These are phyloP conservation scores for Ogataea ramenticola DNA, from an alignment of 805 yeast genomes.

Conservation along the genomic window DNA sequence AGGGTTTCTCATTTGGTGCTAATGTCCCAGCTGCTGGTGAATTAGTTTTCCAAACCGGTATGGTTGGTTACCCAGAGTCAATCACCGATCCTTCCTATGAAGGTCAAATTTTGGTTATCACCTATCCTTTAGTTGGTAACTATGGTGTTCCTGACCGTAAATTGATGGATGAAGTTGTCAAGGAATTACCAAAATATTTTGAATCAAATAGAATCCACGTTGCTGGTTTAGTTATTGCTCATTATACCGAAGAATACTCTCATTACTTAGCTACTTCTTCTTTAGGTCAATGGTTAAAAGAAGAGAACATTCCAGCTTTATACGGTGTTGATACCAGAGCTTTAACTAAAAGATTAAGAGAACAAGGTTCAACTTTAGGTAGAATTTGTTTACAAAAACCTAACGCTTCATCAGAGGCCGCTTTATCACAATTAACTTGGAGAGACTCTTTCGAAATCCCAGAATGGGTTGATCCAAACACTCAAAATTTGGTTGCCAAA, in stretches of 20 bases:
- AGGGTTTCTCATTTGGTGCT: slow-evolving; percentile 98
- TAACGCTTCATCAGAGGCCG: slow-evolving; percentile 23
- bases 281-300: slow-evolving; percentile 87
- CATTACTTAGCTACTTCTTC: slow-evolving; percentile 92
- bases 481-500: slow-evolving; percentile 81
- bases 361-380: slow-evolving; percentile 88
- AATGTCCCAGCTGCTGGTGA: slow-evolving; percentile 87
- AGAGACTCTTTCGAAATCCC: slow-evolving; percentile 57
- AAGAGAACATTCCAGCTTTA: slow-evolving; percentile 88
- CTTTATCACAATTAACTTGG: slow-evolving; percentile 43
- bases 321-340: slow-evolving; percentile 98
- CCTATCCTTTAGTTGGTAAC: slow-evolving; percentile 96
- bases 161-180: slow-evolving; percentile 64
- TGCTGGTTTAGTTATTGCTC: slow-evolving; percentile 95
- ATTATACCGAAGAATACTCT: slow-evolving; percentile 92
- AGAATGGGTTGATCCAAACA: slow-evolving; percentile 91
- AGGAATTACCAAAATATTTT: slow-evolving; percentile 80
- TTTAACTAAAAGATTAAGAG: slow-evolving; percentile 87
- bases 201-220: slow-evolving; percentile 90
- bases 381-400: slow-evolving; percentile 62
- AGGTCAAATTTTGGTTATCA: slow-evolving; percentile 94
- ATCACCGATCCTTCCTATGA: slow-evolving; percentile 98
- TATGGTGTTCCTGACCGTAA: slow-evolving; percentile 97
- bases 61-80: slow-evolving; percentile 99
- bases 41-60: slow-evolving; percentile 98